A percentile compares a stretch with the other conserved stretches of the same genome.
Conservation (phyloP, 306 rosid genomes). For the Cucumis sativus region DNA sequence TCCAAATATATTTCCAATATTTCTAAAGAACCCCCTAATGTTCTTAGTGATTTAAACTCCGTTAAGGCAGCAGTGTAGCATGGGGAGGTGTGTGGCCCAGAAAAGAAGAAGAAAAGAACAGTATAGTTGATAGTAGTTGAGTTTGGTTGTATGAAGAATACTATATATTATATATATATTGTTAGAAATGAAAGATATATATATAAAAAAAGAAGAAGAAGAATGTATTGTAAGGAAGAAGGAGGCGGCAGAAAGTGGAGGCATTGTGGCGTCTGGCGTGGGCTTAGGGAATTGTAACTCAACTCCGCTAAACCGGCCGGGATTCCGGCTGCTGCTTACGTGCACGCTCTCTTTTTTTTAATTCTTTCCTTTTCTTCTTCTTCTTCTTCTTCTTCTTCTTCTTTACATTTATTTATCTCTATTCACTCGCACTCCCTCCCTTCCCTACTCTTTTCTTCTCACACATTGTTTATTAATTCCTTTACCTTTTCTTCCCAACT, state of each 20-base stretch:
- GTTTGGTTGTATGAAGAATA: background rate
- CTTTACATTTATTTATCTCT: no score
- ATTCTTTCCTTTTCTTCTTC: no score
- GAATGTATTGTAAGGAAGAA: no score
- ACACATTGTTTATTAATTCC: background rate
- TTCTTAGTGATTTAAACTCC: no score
- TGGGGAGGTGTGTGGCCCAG: background rate
- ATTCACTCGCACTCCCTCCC: background rate
- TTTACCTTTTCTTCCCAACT: background rate
- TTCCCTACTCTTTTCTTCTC: no score
- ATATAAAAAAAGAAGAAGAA: no score
- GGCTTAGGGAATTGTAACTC: constrained; percentile 7
- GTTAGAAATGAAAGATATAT: no score
- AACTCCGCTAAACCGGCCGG: constrained; percentile 22
- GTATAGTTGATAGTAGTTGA: no score
- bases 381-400: background rate
- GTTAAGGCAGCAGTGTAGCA: background rate
- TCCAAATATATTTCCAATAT: no score
- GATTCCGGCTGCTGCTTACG: constrained; percentile 19
- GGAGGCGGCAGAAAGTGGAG: background rate
- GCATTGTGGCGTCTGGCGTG: background rate
- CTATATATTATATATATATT: no score
- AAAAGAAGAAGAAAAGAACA: no score
- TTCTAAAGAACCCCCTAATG: no score
- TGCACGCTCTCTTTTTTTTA: constrained; percentile 14